A percentile compares a stretch with the other conserved stretches of the same genome.
These are phyloP conservation scores for Hypoxylon sp. DNA, from an alignment of 2,329 filamentous ascomycete genomes.

Conservation along the genomic window DNA sequence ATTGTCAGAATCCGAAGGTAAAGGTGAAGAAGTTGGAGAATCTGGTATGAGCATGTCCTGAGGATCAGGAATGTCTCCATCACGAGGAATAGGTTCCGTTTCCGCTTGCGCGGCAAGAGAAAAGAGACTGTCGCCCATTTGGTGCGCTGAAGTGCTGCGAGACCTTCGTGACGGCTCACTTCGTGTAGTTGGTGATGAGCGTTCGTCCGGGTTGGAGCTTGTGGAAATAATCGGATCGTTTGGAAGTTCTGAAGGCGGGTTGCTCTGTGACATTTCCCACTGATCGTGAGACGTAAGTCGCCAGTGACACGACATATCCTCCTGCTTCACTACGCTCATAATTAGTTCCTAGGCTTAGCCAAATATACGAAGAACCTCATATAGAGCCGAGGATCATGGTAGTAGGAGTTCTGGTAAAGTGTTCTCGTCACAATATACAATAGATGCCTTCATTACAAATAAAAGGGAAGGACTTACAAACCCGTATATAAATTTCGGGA, in stretches of 20 bases:
- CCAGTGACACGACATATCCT: constrained; percentile 39
- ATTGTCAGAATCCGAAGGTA: constrained; percentile 21
- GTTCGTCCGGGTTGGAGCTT: constrained; percentile 39
- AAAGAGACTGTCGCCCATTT: constrained; percentile 24
- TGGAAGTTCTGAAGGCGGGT: constrained; percentile 38
- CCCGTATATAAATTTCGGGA: not conserved
- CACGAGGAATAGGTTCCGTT: constrained; percentile 34
- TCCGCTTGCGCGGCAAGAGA: constrained; percentile 33
- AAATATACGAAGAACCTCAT: too few relatives aligned
- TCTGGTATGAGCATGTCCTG: constrained; percentile 31
- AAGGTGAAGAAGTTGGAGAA: constrained; percentile 14
- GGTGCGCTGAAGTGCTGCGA: not conserved
- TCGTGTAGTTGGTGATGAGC: constrained; percentile 25
- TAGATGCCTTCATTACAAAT: not conserved
- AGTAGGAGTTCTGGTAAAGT: not conserved
- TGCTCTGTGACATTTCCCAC: constrained; percentile 37
- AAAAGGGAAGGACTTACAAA: not conserved
- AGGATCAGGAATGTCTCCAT: not conserved
- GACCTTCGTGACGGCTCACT: constrained; percentile 10
- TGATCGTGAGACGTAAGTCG: constrained; percentile 18
- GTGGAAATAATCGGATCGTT: constrained; percentile 32
- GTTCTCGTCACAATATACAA: not conserved
- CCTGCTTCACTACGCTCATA: constrained; percentile 4
- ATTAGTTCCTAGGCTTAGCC: not conserved
- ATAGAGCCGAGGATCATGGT: not conserved